Evolutionary conservation across 169 alveolate genomes (phyloP).

Genomic region (Perkinsus chesapeaki): DNA sequence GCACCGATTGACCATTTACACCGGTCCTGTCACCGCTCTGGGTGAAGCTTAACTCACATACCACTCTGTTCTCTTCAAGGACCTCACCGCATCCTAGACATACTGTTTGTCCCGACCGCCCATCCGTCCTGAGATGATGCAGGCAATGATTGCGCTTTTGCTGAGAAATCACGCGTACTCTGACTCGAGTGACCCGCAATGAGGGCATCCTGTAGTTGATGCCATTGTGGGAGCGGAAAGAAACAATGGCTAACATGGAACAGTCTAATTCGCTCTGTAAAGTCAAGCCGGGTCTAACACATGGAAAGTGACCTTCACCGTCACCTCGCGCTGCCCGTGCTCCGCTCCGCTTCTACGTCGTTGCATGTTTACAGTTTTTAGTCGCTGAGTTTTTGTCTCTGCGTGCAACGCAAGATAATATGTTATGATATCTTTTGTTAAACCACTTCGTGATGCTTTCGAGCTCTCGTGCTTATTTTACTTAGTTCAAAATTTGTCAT

Average conservation of each 20-base stretch:
- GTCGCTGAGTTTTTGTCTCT: background rate
- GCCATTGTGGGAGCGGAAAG: background rate
- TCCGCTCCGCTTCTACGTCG: background rate
- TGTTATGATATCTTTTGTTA: background rate
- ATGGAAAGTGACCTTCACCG: too few relatives aligned
- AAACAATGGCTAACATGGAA: background rate
- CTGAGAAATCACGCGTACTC: background rate
- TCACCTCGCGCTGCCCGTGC: background rate
- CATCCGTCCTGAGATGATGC: conserved; percentile 39
- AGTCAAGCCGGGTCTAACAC: too few relatives aligned
- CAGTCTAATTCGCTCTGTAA: too few relatives aligned
- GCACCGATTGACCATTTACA: conserved; percentile 36
- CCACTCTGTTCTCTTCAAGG: conserved; percentile 65
- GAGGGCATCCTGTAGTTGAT: background rate
- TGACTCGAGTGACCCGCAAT: background rate
- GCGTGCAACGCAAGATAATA: background rate
- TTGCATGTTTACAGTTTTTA: background rate
- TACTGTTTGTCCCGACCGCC: conserved; percentile 64
- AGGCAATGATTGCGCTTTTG: conserved; percentile 23
- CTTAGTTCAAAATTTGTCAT: background rate
- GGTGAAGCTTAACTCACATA: conserved; percentile 62
- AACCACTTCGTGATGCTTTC: too few relatives aligned
- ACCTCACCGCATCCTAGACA: conserved; percentile 74
- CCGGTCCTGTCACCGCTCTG: conserved; percentile 59
- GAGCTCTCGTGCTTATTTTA: background rate